Percentiles rank a stretch among this genome's conserved stretches.
Conservation (phyloP, 257 asterid genomes). For the Solanum piurae region DNA sequence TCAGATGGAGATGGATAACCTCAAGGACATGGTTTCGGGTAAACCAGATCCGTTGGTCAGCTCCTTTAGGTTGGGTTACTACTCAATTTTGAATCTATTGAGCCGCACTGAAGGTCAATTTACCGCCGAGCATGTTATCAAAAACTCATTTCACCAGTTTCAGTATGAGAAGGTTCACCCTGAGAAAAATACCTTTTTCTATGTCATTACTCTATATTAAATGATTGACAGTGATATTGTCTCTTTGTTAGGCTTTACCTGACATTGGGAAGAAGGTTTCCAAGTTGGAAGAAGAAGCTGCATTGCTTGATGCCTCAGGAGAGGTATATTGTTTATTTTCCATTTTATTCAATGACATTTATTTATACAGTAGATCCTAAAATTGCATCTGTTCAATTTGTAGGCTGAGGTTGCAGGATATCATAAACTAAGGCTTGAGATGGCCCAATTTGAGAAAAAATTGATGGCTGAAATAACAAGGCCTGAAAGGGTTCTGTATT, state of each 20-base stretch:
- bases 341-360: neutral
- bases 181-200: neutral
- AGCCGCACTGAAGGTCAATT: slow-evolving; percentile 97
- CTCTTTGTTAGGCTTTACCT: slow-evolving; percentile 60
- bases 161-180: slow-evolving; percentile 80
- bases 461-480: slow-evolving; percentile 79
- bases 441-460: slow-evolving; percentile 69
- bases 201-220: neutral
- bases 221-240: slow-evolving; percentile 11
- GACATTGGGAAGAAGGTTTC: slow-evolving; percentile 72
- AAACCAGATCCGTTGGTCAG: slow-evolving; percentile 95
- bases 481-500: slow-evolving; percentile 81
- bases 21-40: slow-evolving; percentile 93
- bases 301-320: slow-evolving; percentile 80
- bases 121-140: slow-evolving; percentile 96
- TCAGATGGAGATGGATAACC: slow-evolving; percentile 93
- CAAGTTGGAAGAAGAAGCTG: slow-evolving; percentile 82
- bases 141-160: slow-evolving; percentile 85
- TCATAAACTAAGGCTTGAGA: slow-evolving; percentile 71
- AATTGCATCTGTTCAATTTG: slow-evolving; percentile 9
- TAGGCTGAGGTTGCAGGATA: slow-evolving; percentile 86
- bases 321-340: slow-evolving; percentile 36
- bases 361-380: neutral
- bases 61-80: slow-evolving; percentile 92
- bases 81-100: slow-evolving; percentile 82